These are phyloP conservation scores for Pelagomonas calceolata DNA, from an alignment of 108 stramenopile genomes.

Conservation along the genomic window DNA sequence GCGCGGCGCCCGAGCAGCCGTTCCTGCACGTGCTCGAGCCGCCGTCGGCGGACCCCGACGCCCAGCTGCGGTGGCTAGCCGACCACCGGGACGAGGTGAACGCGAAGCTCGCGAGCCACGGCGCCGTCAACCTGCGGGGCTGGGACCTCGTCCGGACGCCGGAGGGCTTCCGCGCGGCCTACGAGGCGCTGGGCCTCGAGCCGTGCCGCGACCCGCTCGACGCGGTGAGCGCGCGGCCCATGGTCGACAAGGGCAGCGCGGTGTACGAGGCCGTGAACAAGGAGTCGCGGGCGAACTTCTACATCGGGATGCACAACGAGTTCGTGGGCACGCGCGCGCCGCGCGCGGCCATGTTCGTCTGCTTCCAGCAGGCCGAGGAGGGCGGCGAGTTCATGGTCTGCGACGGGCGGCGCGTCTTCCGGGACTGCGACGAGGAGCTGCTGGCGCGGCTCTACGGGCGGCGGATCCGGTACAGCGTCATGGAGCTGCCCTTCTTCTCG, in stretches of 20 bases:
- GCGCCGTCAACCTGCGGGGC: slow-evolving; percentile 65
- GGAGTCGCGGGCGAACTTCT: slow-evolving; percentile 76
- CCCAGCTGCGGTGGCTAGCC: slow-evolving; percentile 50
- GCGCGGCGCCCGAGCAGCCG: not conserved
- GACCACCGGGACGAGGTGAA: slow-evolving; percentile 60
- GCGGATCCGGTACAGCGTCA: slow-evolving; percentile 67
- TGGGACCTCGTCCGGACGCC: slow-evolving; percentile 70
- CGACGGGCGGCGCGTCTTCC: slow-evolving; percentile 48
- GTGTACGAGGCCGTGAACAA: slow-evolving; percentile 84
- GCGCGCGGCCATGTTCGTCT: slow-evolving; percentile 73
- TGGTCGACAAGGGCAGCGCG: slow-evolving; percentile 63
- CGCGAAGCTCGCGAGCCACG: slow-evolving; percentile 48
- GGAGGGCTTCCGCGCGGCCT: slow-evolving; percentile 65
- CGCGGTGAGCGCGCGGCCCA: slow-evolving; percentile 65
- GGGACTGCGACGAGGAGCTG: slow-evolving; percentile 52
- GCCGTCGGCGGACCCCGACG: slow-evolving; percentile 34
- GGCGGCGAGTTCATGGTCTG: slow-evolving; percentile 79
- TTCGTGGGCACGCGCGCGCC: slow-evolving; percentile 77
- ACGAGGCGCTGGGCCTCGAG: slow-evolving; percentile 64
- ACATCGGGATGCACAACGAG: slow-evolving; percentile 87
- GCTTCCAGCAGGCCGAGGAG: slow-evolving; percentile 74
- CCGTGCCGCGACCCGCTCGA: slow-evolving; percentile 72
- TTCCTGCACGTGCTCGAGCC: slow-evolving; percentile 35
- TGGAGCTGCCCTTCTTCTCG: slow-evolving; percentile 80
- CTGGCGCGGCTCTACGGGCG: slow-evolving; percentile 62